Evolutionary conservation across 2,329 filamentous ascomycete species (phyloP).

Genomic region (Hymenoscyphus fructigenus): DNA sequence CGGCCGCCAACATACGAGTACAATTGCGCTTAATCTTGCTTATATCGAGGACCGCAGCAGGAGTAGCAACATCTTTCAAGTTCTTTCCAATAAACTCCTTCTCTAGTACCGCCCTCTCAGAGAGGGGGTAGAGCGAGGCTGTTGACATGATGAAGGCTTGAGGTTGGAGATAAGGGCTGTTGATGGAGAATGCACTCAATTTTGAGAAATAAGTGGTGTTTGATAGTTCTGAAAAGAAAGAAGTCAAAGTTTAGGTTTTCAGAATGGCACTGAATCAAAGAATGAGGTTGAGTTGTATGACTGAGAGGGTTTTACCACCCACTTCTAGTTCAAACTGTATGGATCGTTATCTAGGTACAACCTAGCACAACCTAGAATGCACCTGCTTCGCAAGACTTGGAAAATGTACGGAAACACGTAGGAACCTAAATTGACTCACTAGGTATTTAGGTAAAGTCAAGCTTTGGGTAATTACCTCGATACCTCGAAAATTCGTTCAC

Average conservation of each 20-base stretch:
- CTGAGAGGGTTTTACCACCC: neutral
- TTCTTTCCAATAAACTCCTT: conserved; percentile 57
- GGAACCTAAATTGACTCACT: too few species aligned
- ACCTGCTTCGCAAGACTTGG: neutral
- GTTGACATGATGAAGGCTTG: conserved; percentile 25
- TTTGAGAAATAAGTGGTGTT: neutral
- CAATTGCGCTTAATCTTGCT: conserved; percentile 68
- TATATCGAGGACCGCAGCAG: conserved; percentile 67
- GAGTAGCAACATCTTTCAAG: conserved; percentile 61
- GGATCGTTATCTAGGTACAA: neutral
- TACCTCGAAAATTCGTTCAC: too few species aligned
- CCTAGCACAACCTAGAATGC: conserved; percentile 2
- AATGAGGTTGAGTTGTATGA: neutral
- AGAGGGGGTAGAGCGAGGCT: conserved; percentile 27
- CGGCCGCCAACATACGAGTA: conserved; percentile 66
- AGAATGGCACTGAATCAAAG: neutral
- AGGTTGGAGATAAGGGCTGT: neutral
- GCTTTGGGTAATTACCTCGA: too few species aligned
- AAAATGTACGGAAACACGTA: too few species aligned
- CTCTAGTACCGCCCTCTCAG: conserved; percentile 40
- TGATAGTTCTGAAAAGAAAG: neutral
- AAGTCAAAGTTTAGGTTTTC: neutral
- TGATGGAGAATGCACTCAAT: neutral
- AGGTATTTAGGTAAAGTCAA: too few species aligned
- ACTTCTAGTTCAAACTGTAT: neutral